Evolutionary conservation across 1,284 basidiomycete genomes (phyloP), one percentile per base, ranked within the genome.

Genomic region (Austropuccinia psidii): DNA sequence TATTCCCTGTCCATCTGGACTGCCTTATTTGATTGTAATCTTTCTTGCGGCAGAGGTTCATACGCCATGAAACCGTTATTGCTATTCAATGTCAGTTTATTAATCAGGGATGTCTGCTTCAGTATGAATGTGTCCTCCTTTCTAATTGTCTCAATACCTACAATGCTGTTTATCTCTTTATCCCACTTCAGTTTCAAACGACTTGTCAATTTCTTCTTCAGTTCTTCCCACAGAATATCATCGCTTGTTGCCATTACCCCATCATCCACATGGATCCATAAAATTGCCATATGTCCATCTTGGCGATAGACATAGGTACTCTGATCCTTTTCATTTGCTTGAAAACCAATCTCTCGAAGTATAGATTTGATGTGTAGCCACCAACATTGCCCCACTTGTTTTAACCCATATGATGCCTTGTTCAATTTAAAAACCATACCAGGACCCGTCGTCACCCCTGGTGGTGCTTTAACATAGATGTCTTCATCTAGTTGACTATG

Each of bases 241-340:
- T 24, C 27, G 21, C 50, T 54, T 6, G 50, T 33, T 2, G 57
- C 37, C 13, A 60, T 24, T 3, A 39, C 13, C 5, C 57, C 57
- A 27, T 64, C 21, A 39, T 64, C 41, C 5, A 64, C 60, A 64
- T 64, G 60, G 11, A 64, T 41, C 60, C 60, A 60, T 15, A 60
- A 11, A n/a, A 60, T 33, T 33, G 33, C 33, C 4, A 43, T 4
- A n/a, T 54, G 27, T 3, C 33, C 21, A 3, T 31, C 50, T 3
- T 4, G 8, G 4, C 21, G 11, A 31, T 54, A 54, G 31, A 60
- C 9, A n/a, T 60, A 60, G n/a, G n/a, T 31, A 4, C 29, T 33
- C n/a, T 31, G 35, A n/a, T 60, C 57, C 11, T 60, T 21, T 6
- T 15, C 4, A n/a, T 39, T 60, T 6, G 57, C 29, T 15, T 15